These are phyloP conservation scores for Kandelia obovata DNA, from an alignment of 345 rosid genomes.

Conservation along the genomic window DNA sequence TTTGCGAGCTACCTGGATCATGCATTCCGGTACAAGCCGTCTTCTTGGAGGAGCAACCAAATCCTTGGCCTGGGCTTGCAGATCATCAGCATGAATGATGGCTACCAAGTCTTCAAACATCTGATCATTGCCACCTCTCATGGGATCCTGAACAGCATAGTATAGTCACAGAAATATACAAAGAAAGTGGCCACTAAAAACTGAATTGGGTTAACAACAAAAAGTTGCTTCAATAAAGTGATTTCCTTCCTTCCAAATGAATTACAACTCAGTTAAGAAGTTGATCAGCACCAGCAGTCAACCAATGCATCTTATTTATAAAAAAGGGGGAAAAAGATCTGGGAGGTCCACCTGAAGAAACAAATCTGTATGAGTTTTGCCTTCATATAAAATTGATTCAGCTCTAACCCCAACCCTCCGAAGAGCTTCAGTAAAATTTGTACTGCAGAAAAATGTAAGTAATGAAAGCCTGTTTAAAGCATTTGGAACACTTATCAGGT, in stretches of 20 bases:
- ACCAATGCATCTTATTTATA: not conserved
- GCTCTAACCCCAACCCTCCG: slow-evolving; percentile 69
- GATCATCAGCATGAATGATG: slow-evolving; percentile 53
- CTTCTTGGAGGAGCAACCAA: slow-evolving; percentile 67
- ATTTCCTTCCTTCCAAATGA: not conserved
- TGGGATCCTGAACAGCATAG: slow-evolving; percentile 62
- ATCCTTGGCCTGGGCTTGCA: slow-evolving; percentile 50
- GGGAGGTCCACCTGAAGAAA: slow-evolving; percentile 72
- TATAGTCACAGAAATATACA: too few species aligned
- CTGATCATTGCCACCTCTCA: slow-evolving; percentile 91
- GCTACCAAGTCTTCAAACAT: slow-evolving; percentile 80
- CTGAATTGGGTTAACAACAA: too few species aligned
- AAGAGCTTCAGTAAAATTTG: slow-evolving; percentile 69
- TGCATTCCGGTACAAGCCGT: slow-evolving; percentile 88
- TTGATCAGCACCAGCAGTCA: not conserved
- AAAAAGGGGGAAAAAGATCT: not conserved
- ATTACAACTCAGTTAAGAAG: too few species aligned
- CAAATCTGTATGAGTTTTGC: slow-evolving; percentile 91
- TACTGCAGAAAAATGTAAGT: slow-evolving; percentile 44
- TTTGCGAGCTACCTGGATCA: slow-evolving; percentile 73
- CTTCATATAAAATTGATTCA: slow-evolving; percentile 67
- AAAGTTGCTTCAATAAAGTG: not conserved
- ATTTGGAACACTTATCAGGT: not conserved
- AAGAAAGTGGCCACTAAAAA: too few species aligned
- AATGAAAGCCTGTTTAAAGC: slow-evolving; percentile 5